Evolutionary conservation across 2,329 filamentous ascomycete species (phyloP).

Genomic region (Aspergillus pseudotamarii): DNA sequence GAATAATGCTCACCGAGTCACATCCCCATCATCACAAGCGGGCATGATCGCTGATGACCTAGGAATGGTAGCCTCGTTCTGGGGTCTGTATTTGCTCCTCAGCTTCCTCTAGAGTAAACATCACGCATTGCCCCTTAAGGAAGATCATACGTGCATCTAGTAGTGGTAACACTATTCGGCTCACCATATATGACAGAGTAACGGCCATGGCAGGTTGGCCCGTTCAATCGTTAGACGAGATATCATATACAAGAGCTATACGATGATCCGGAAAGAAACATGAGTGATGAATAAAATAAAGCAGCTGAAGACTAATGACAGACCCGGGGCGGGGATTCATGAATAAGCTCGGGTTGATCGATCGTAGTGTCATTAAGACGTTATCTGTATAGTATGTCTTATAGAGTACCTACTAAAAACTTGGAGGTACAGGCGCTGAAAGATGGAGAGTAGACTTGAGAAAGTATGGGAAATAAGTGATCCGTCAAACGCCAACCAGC

Average conservation of each 20-base stretch:
- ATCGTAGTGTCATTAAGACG: conserved; percentile 33
- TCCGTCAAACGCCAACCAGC: background rate
- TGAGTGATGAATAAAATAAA: conserved; percentile 44
- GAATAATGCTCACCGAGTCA: conserved; percentile 19
- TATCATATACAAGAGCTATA: conserved; percentile 58
- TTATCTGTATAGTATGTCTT: conserved; percentile 13
- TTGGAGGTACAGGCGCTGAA: conserved; percentile 16
- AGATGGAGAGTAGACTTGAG: conserved; percentile 2
- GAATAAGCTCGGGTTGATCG: conserved; percentile 42
- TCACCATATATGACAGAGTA: conserved; percentile 56
- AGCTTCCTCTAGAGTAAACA: conserved; percentile 52
- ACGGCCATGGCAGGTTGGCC: conserved; percentile 64
- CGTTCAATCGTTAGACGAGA: conserved; percentile 57
- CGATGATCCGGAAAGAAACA: conserved; percentile 43
- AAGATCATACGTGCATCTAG: conserved; percentile 53
- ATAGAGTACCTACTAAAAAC: conserved; percentile 12
- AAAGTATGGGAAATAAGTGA: background rate
- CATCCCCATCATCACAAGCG: conserved; percentile 53
- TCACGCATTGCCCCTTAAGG: conserved; percentile 52
- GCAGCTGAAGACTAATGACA: conserved; percentile 49
- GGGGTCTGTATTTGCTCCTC: conserved; percentile 64
- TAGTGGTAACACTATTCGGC: conserved; percentile 56
- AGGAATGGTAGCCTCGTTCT: conserved; percentile 54
- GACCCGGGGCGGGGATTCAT: conserved; percentile 46
- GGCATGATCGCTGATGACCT: conserved; percentile 58